These are phyloP conservation scores for Micromonas commoda DNA, from an alignment of 139 green algal species.

Conservation along the genomic window DNA sequence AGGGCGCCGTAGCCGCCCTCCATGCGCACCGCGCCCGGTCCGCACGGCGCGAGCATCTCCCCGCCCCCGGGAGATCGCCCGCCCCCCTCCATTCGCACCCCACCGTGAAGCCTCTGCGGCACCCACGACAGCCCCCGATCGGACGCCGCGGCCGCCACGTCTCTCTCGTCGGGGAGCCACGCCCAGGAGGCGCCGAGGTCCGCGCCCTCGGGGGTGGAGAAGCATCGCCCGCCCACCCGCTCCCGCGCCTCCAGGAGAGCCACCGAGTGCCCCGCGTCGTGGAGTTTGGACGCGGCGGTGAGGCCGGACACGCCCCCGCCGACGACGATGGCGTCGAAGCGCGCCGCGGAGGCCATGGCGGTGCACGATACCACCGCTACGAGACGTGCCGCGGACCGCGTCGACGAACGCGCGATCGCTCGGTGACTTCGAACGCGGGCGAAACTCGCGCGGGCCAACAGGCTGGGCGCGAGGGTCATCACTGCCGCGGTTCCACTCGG, in stretches of 20 bases:
- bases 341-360: too few species aligned
- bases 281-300: not conserved
- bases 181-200: conserved; percentile 21
- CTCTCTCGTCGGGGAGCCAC: not conserved
- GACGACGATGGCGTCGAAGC: not conserved
- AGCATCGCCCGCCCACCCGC: not conserved
- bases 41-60: conserved; percentile 10
- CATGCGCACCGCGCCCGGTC: conserved; percentile 3
- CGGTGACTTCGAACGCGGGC: too few species aligned
- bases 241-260: not conserved
- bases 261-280: not conserved
- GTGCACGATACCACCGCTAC: too few species aligned
- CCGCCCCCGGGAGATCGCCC: not conserved
- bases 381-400: too few species aligned
- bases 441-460: too few species aligned
- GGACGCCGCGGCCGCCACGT: not conserved
- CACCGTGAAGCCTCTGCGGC: conserved; percentile 8
- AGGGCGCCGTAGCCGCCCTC: not conserved
- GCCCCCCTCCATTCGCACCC: not conserved
- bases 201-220: not conserved
- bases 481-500: too few species aligned
- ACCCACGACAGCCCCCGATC: not conserved
- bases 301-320: not conserved
- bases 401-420: too few species aligned
- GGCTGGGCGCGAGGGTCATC: too few species aligned